These are phyloP conservation scores for Exophiala sp. DNA, from an alignment of 2,329 filamentous ascomycete genomes.

Conservation along the genomic window DNA sequence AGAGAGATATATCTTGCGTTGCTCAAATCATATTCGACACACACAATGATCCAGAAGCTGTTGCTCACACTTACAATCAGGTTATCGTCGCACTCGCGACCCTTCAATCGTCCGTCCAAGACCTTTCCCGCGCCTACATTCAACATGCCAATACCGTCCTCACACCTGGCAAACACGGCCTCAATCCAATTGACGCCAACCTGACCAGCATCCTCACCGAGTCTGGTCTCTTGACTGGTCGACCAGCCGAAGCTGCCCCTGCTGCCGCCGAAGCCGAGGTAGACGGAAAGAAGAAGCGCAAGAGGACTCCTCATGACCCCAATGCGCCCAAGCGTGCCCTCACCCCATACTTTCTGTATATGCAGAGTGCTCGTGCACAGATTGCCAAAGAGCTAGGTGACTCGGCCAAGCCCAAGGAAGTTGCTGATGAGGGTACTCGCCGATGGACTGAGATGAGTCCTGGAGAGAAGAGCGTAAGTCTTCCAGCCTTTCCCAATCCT, in stretches of 20 bases:
- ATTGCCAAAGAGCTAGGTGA: conserved; percentile 75
- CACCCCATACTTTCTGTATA: conserved; percentile 93
- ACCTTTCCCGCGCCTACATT: conserved; percentile 78
- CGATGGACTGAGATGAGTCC: conserved; percentile 78
- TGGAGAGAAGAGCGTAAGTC: conserved; percentile 64
- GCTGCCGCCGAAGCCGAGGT: conserved; percentile 41
- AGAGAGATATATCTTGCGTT: conserved; percentile 7
- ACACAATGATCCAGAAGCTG: conserved; percentile 15
- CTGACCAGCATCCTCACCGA: conserved; percentile 44
- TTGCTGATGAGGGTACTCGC: conserved; percentile 80
- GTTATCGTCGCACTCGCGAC: conserved; percentile 74
- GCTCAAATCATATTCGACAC: conserved; percentile 1
- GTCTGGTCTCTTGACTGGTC: conserved; percentile 41
- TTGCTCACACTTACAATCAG: conserved; percentile 50
- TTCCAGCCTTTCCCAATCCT: background rate
- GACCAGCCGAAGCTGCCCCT: conserved; percentile 30
- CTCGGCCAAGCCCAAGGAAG: conserved; percentile 76
- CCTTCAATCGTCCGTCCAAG: conserved; percentile 74
- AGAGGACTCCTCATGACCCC: conserved; percentile 81
- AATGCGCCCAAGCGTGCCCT: conserved; percentile 92
- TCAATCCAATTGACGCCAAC: conserved; percentile 50
- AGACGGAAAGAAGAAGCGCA: conserved; percentile 77
- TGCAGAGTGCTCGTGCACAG: conserved; percentile 78
- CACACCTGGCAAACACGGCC: conserved; percentile 53
- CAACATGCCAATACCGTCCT: conserved; percentile 84